Evolutionary conservation across 192 early-diverging fungal species (phyloP).

Genomic region (Coemansia sp.): DNA sequence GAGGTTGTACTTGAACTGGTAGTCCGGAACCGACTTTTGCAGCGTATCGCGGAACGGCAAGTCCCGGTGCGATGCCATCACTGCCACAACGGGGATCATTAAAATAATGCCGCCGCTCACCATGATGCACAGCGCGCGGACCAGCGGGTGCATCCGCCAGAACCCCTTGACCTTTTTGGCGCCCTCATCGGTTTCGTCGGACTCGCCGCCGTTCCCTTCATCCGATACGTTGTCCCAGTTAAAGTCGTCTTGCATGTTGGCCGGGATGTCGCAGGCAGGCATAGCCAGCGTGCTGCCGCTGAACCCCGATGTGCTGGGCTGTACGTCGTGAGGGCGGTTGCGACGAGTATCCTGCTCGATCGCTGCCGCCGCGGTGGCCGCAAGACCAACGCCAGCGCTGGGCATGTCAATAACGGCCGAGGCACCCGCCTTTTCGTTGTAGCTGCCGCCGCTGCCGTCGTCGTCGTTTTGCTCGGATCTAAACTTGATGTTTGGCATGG

Average conservation of each 20-base stretch:
- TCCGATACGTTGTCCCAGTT: conserved; percentile 49
- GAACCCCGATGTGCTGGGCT: conserved; percentile 8
- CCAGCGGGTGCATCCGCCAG: conserved; percentile 61
- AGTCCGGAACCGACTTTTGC: not conserved
- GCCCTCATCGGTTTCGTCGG: conserved; percentile 33
- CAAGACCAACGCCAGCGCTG: conserved; percentile 21
- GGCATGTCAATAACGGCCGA: conserved; percentile 45
- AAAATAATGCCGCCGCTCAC: conserved; percentile 58
- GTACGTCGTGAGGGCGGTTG: not conserved
- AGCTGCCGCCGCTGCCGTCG: too few relatives aligned
- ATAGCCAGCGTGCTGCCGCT: conserved; percentile 35
- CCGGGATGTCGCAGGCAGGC: conserved; percentile 44
- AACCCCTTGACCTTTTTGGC: conserved; percentile 29
- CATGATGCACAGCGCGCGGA: conserved; percentile 61
- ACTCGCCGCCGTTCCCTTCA: conserved; percentile 13
- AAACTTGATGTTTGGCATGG: conserved; percentile 41
- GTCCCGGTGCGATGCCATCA: conserved; percentile 48
- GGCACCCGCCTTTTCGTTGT: conserved; percentile 16
- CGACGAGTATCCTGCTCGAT: not conserved
- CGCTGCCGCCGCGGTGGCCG: not conserved
- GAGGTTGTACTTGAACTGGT: conserved; percentile 34
- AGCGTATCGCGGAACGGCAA: conserved; percentile 33
- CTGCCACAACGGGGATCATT: conserved; percentile 57
- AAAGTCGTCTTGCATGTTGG: conserved; percentile 49
- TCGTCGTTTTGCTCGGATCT: conserved; percentile 2